phyloP scores from a whole-genome alignment of 2,329 filamentous ascomycete genomes.

The Geosmithia putterillii region DNA sequence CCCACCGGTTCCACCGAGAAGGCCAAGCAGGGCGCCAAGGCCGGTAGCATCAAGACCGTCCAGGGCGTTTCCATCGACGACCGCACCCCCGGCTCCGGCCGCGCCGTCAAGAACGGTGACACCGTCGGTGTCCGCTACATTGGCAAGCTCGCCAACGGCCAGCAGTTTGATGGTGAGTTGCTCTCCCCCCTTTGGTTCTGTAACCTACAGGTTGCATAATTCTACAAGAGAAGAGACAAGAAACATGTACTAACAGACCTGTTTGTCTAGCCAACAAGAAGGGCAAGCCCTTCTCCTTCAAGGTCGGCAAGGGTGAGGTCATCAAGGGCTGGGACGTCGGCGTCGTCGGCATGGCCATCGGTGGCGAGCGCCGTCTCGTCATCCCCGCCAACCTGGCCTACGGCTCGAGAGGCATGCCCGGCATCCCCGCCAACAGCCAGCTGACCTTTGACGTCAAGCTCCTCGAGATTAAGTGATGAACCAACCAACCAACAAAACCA shows the following conservation, averaged over 20 bases:
- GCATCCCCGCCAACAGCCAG: slow-evolving; percentile 84
- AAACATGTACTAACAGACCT: slow-evolving; percentile 3
- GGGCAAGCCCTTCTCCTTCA: slow-evolving; percentile 94
- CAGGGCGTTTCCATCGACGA: slow-evolving; percentile 90
- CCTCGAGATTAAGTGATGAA: slow-evolving; percentile 63
- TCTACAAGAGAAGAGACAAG: neutral
- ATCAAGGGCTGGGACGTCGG: slow-evolving; percentile 99
- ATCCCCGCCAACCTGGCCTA: slow-evolving; percentile 84
- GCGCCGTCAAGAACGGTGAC: slow-evolving; percentile 80
- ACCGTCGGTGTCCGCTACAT: slow-evolving; percentile 94
- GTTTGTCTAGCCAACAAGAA: slow-evolving; percentile 76
- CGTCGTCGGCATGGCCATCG: slow-evolving; percentile 81
- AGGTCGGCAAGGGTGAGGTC: slow-evolving; percentile 85
- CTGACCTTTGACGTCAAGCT: slow-evolving; percentile 88
- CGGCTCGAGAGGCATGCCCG: slow-evolving; percentile 69
- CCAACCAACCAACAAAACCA: neutral
- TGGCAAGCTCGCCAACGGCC: slow-evolving; percentile 87
- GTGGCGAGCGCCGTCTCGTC: slow-evolving; percentile 84
- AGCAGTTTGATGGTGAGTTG: slow-evolving; percentile 81
- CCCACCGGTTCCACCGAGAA: slow-evolving; percentile 59
- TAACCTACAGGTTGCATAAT: slow-evolving; percentile 31
- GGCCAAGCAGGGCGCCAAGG: slow-evolving; percentile 22
- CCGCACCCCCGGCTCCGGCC: slow-evolving; percentile 80
- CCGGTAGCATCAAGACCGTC: slow-evolving; percentile 61
- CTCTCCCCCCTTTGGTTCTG: neutral